phyloP scores from a whole-genome alignment of 2,329 filamentous ascomycete genomes.

The Xylariales sp. region DNA sequence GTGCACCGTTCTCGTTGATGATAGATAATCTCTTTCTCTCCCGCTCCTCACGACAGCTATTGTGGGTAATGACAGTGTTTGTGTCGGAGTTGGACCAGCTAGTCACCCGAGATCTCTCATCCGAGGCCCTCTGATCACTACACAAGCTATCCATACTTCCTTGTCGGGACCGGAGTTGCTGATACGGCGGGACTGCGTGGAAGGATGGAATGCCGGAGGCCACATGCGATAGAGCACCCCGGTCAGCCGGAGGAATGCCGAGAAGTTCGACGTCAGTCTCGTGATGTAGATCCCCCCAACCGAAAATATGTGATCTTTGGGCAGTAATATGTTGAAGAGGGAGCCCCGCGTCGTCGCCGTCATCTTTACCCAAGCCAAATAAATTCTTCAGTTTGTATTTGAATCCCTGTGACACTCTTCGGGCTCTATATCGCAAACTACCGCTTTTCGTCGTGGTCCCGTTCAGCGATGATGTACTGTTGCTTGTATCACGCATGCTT shows the following conservation, averaged over 20 bases:
- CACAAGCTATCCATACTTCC: slow-evolving; percentile 65
- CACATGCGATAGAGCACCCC: slow-evolving; percentile 58
- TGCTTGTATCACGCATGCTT: slow-evolving; percentile 62
- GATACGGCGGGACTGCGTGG: slow-evolving; percentile 58
- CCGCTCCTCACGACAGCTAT: slow-evolving; percentile 55
- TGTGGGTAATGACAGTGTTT: slow-evolving; percentile 63
- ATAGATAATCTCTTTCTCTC: slow-evolving; percentile 70
- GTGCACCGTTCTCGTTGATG: slow-evolving; percentile 68
- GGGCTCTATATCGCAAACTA: slow-evolving; percentile 62
- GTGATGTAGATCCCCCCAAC: slow-evolving; percentile 29
- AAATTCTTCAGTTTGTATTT: slow-evolving; percentile 70
- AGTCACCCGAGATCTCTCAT: slow-evolving; percentile 73
- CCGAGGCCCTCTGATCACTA: slow-evolving; percentile 55
- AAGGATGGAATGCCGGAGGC: slow-evolving; percentile 63
- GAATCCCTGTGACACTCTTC: slow-evolving; percentile 71
- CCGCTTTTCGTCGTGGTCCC: slow-evolving; percentile 46
- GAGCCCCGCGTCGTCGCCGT: slow-evolving; percentile 52
- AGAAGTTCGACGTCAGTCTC: slow-evolving; percentile 37
- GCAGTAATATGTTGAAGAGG: slow-evolving; percentile 67
- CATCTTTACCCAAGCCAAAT: slow-evolving; percentile 59
- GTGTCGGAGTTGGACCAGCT: slow-evolving; percentile 77
- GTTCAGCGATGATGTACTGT: slow-evolving; percentile 52
- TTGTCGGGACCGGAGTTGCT: slow-evolving; percentile 62
- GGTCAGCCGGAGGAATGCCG: slow-evolving; percentile 32
- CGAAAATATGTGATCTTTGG: slow-evolving; percentile 50